Evolutionary conservation across 2,329 filamentous ascomycete species (phyloP).

Genomic region (Nigrospora oryzae): DNA sequence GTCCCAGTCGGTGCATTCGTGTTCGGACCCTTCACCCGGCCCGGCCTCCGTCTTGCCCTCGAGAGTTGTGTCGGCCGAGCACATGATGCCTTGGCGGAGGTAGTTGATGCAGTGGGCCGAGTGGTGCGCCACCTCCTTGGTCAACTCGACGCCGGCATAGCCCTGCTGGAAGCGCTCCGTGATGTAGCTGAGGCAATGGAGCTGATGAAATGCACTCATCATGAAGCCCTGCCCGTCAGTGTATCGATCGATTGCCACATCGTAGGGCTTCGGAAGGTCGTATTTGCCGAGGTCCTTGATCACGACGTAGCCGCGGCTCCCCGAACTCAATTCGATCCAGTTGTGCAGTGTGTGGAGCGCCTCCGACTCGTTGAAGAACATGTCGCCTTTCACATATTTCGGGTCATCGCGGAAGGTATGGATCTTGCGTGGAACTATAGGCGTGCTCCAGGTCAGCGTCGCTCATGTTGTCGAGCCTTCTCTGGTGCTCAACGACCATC

Average conservation of each 20-base stretch:
- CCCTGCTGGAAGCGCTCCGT: conserved; percentile 24
- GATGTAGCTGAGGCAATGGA: conserved; percentile 29
- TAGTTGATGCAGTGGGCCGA: conserved; percentile 41
- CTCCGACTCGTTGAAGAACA: conserved; percentile 22
- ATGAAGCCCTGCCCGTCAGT: conserved; percentile 27
- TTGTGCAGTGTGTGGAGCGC: conserved; percentile 24
- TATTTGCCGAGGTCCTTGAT: conserved; percentile 18
- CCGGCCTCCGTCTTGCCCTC: conserved; percentile 29
- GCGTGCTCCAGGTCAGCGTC: no score
- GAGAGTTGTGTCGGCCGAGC: conserved; percentile 33
- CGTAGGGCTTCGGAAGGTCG: conserved; percentile 21
- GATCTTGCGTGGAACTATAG: conserved; percentile 22
- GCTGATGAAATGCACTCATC: conserved; percentile 29
- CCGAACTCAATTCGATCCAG: conserved; percentile 25
- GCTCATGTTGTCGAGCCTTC: no score
- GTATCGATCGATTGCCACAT: conserved; percentile 17
- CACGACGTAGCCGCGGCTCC: conserved; percentile 20
- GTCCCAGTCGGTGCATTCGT: conserved; percentile 25
- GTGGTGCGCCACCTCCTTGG: conserved; percentile 34
- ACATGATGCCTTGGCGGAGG: conserved; percentile 37
- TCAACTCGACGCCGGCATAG: conserved; percentile 20
- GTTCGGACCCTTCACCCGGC: conserved; percentile 26
- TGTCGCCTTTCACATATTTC: conserved; percentile 21
- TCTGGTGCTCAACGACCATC: no score
- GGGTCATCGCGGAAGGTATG: conserved; percentile 23